Conservation (phyloP, 208 protist genomes). For the Borovskyia barvae region DNA sequence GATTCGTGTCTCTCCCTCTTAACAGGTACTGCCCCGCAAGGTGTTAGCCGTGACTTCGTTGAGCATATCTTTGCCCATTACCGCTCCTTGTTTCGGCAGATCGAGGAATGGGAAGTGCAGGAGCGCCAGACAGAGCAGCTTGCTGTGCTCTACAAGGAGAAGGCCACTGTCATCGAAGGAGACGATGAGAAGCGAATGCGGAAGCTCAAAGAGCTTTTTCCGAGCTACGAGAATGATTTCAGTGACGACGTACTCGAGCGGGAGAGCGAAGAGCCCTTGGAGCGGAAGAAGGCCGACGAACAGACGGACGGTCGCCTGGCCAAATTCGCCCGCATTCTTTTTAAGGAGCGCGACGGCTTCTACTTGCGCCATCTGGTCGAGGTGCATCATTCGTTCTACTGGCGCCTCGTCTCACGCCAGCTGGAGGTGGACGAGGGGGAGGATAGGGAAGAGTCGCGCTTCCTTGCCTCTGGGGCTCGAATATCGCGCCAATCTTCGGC, state of each 20-base stretch:
- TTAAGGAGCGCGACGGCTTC: constrained; percentile 64
- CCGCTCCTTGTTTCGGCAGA: constrained; percentile 54
- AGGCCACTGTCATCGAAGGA: constrained; percentile 84
- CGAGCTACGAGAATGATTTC: constrained; percentile 92
- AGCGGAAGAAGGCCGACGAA: constrained; percentile 26
- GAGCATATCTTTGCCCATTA: constrained; percentile 65
- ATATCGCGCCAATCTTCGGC: constrained; percentile 3
- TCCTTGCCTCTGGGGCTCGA: neutral
- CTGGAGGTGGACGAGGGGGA: too few species aligned
- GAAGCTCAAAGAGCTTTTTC: constrained; percentile 89
- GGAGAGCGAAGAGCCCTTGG: constrained; percentile 18
- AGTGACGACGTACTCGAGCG: constrained; percentile 38
- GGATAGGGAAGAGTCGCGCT: neutral
- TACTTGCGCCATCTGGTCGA: constrained; percentile 72
- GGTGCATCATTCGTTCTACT: constrained; percentile 72
- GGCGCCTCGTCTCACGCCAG: constrained; percentile 38
- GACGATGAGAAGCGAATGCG: constrained; percentile 91
- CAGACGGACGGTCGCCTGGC: constrained; percentile 38
- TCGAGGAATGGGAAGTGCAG: constrained; percentile 81
- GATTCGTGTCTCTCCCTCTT: constrained; percentile 74
- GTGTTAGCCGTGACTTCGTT: constrained; percentile 49
- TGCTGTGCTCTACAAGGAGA: constrained; percentile 91
- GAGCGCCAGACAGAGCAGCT: constrained; percentile 73
- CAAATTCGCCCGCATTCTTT: constrained; percentile 70
- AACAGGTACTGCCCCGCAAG: constrained; percentile 42